Conservation (phyloP, 768 basidiomycete genomes). For the Obba rivulosa region DNA sequence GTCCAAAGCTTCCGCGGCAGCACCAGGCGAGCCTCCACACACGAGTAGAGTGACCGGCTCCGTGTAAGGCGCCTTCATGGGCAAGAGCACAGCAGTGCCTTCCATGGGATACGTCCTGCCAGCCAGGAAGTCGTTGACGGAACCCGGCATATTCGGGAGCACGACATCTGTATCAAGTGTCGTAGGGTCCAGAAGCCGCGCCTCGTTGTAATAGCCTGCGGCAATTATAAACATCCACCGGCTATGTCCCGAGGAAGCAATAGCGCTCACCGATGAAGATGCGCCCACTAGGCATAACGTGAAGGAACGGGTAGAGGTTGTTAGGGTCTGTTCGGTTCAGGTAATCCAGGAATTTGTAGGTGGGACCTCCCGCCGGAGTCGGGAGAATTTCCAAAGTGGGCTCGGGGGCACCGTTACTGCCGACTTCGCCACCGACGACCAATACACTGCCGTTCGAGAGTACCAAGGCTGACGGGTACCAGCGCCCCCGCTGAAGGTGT, state of each 20-base stretch:
- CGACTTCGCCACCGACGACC: conserved; percentile 70
- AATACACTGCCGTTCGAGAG: conserved; percentile 71
- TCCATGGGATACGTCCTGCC: conserved; percentile 78
- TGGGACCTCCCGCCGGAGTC: conserved; percentile 57
- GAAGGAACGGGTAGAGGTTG: conserved; percentile 75
- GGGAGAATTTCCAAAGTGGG: conserved; percentile 73
- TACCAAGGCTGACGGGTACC: conserved; percentile 68
- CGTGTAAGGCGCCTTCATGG: conserved; percentile 68
- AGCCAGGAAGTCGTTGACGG: conserved; percentile 65
- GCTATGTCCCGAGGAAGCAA: not conserved
- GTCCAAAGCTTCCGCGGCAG: conserved; percentile 41
- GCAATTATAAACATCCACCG: not conserved
- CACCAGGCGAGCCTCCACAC: conserved; percentile 70
- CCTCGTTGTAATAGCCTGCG: conserved; percentile 75
- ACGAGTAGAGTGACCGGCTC: conserved; percentile 63
- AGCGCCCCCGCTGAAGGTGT: conserved; percentile 61
- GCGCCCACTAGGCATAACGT: conserved; percentile 62
- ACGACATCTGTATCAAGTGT: conserved; percentile 56
- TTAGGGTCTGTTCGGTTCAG: conserved; percentile 70
- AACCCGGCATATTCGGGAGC: conserved; percentile 70
- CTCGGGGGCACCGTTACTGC: conserved; percentile 59
- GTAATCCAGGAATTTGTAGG: conserved; percentile 57
- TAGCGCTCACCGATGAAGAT: conserved; percentile 68
- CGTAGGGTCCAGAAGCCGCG: conserved; percentile 62
- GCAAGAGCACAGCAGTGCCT: conserved; percentile 65